Evolutionary conservation across 208 protist species (phyloP).

Genomic region (Histomonas meleagridis): DNA sequence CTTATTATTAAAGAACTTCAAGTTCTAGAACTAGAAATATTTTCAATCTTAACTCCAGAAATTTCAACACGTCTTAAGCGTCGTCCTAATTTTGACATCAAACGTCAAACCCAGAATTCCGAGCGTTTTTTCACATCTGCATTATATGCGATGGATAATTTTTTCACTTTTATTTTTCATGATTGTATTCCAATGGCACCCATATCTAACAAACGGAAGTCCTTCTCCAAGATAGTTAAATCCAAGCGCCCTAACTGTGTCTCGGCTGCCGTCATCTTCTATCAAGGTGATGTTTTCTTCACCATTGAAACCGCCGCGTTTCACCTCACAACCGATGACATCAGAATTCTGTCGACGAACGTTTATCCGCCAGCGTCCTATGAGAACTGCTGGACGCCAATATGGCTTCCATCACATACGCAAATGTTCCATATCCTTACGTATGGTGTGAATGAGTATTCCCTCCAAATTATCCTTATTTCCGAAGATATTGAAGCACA

Average conservation of each 20-base stretch:
- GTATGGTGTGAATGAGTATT: neutral
- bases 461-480: neutral
- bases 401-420: neutral
- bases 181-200: neutral
- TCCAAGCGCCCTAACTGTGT: neutral
- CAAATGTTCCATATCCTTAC: neutral
- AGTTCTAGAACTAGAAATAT: neutral
- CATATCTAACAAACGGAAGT: neutral
- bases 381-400: neutral
- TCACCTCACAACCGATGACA: neutral
- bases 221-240: neutral
- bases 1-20: neutral
- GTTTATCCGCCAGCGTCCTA: too few species aligned
- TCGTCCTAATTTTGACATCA: slow-evolving; percentile 7
- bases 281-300: neutral
- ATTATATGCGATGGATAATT: neutral
- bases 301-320: neutral
- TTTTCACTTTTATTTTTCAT: neutral
- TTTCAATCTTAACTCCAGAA: slow-evolving; percentile 12
- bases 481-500: neutral
- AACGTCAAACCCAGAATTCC: neutral
- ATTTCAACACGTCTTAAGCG: neutral
- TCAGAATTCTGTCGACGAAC: neutral
- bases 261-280: neutral
- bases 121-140: neutral